A percentile compares a stretch with the other conserved stretches of the same genome.
phyloP scores from a whole-genome alignment of 1,139 yeast species.

The Zygoascus meyerae region DNA sequence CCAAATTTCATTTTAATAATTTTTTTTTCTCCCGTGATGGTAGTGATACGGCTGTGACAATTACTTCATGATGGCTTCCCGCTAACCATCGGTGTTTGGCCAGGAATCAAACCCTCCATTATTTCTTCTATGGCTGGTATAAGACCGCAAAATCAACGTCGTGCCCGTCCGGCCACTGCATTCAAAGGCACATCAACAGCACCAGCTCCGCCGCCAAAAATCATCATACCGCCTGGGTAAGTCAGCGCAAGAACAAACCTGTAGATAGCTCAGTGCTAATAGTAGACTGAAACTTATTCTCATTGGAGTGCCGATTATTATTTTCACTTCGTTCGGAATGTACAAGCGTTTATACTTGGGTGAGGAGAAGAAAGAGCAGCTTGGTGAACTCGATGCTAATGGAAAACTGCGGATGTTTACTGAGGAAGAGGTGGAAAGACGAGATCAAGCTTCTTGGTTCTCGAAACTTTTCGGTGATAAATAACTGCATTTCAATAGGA shows the following conservation, averaged over 20 bases:
- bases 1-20: too few species aligned
- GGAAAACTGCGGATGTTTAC: conserved; percentile 43
- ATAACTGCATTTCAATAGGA: not conserved
- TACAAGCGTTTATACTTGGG: conserved; percentile 39
- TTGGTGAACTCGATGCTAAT: conserved; percentile 46
- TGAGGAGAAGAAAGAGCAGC: conserved; percentile 42
- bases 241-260: not conserved
- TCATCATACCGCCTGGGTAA: conserved; percentile 8
- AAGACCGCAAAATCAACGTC: not conserved
- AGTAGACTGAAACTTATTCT: conserved; percentile 36
- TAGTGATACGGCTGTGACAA: too few species aligned
- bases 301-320: conserved; percentile 38
- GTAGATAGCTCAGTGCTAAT: not conserved
- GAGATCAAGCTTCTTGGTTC: conserved; percentile 36
- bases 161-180: conserved; percentile 7
- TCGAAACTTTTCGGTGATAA: conserved; percentile 41
- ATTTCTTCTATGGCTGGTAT: too few species aligned
- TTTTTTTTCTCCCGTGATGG: too few species aligned
- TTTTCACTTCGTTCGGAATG: conserved; percentile 36
- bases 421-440: conserved; percentile 38
- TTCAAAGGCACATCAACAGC: not conserved
- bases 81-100: too few species aligned
- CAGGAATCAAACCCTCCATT: too few species aligned
- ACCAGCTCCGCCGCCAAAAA: not conserved
- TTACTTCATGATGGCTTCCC: too few species aligned